Evolutionary conservation across 768 basidiomycete species (phyloP), one percentile per base, ranked within the genome.

Genomic region (Leucosporidium yakuticum): DNA sequence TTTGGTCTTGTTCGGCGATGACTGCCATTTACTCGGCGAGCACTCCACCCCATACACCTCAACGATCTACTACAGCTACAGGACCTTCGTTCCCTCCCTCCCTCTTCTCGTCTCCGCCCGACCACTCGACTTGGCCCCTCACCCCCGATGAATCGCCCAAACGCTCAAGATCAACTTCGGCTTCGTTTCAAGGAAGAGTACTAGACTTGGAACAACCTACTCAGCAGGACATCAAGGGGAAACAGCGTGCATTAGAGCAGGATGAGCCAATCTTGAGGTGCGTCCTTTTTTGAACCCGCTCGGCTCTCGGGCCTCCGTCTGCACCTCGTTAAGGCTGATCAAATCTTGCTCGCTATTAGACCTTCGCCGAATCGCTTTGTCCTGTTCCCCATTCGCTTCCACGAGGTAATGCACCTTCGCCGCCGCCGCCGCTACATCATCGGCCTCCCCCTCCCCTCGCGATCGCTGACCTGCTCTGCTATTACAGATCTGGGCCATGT

Each of bases 351-450:
- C 34, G 49, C 7, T 17, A 23, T 8, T 29, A 56, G 55, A 32
- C 55, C 55, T 25, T 25, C 25, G 8, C 25, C 25, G 29, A 85
- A 85, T 62, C 86, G 93, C 51, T 95, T 97, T 74, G 91, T 94
- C 9, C 83, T 97, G 20, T 96, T 94, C 78, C 94, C 94, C 2
- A 95, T 96, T 69, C 87, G 92, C 77, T 95, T 93, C 77, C 83
- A 86, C 69, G 91, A 95, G 81, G 93, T 91, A 56, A 47, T 73
- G 53, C n/a, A 4, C 36, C 29, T 19, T 29, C 7, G 7, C 54
- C 23, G 4, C 8, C 55, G 8, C 19, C 25, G 29, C 55, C 55
- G 55, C 29, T 25, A 29, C 55, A 56, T 25, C 55, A 53, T 23
- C 55, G 58, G 31, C 27, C 23, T 31, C 39, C 44, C 39, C n/a